A percentile compares a stretch with the other conserved stretches of the same genome.
phyloP scores from a whole-genome alignment of 2,329 filamentous ascomycete genomes.

The Dactylellina parvicollis region DNA sequence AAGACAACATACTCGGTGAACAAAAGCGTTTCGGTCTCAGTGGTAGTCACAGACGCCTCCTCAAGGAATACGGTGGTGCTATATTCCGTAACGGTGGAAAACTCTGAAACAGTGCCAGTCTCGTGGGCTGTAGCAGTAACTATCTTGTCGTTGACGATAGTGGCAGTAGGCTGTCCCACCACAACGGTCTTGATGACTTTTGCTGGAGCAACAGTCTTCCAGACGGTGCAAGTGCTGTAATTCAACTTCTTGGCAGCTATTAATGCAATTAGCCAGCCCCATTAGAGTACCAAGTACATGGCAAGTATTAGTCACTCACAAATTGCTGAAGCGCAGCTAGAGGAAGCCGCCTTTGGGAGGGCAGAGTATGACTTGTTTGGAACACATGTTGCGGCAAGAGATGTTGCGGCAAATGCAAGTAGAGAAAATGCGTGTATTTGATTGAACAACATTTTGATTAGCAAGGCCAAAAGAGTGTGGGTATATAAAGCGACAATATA shows the following conservation, averaged over 20 bases:
- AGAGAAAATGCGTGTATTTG: slow-evolving; percentile 26
- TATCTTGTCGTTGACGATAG: slow-evolving; percentile 3
- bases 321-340: slow-evolving; percentile 30
- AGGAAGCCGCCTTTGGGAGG: slow-evolving; percentile 10
- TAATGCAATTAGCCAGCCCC: not conserved
- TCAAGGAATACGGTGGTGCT: slow-evolving; percentile 24
- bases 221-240: slow-evolving; percentile 33
- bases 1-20: slow-evolving; percentile 32
- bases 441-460: slow-evolving; percentile 35
- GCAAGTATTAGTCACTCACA: slow-evolving; percentile 4
- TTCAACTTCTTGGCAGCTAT: slow-evolving; percentile 36
- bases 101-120: slow-evolving; percentile 24
- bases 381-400: slow-evolving; percentile 15
- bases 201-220: slow-evolving; percentile 21
- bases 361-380: slow-evolving; percentile 23
- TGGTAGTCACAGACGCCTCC: slow-evolving; percentile 15
- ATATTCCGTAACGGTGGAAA: slow-evolving; percentile 38
- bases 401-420: slow-evolving; percentile 25
- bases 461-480: not conserved
- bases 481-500: slow-evolving; percentile 17
- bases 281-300: not conserved
- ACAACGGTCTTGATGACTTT: slow-evolving; percentile 25
- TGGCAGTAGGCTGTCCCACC: slow-evolving; percentile 12
- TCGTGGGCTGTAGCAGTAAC: slow-evolving; percentile 11
- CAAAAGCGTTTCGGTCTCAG: slow-evolving; percentile 8